Evolutionary conservation across 2,329 filamentous ascomycete genomes (phyloP).

Genomic region (Beauveria caledonica): DNA sequence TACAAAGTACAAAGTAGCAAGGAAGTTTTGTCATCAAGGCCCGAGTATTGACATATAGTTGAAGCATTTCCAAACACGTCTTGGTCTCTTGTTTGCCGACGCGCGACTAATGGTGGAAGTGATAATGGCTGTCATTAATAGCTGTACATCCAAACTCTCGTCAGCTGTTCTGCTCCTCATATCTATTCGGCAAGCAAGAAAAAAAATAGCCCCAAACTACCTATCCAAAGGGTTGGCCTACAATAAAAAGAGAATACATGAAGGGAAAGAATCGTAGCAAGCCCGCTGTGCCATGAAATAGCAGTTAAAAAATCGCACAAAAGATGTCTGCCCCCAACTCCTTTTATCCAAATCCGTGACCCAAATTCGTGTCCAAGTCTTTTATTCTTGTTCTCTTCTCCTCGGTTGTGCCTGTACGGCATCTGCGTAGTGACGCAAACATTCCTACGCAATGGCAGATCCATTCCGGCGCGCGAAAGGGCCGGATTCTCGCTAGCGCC

Average conservation of each 20-base stretch:
- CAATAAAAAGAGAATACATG: not conserved
- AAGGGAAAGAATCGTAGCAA: not conserved
- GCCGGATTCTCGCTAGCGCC: not conserved
- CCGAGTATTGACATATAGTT: too few relatives aligned
- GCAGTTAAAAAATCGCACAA: not conserved
- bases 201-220: not conserved
- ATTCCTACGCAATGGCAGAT: not conserved
- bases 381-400: not conserved
- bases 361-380: not conserved
- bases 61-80: too few relatives aligned
- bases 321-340: not conserved
- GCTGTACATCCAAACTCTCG: not conserved
- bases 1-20: too few relatives aligned
- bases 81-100: too few relatives aligned
- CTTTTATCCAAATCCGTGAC: not conserved
- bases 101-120: too few relatives aligned
- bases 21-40: too few relatives aligned
- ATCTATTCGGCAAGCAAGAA: not conserved
- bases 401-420: not conserved
- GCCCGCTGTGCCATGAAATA: conserved; percentile 1
- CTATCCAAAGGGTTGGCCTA: not conserved
- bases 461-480: not conserved
- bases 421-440: not conserved
- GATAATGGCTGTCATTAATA: not conserved
- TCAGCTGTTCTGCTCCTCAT: not conserved